Conservation (phyloP, 352 stramenopile species). For the Phytophthora pini region DNA sequence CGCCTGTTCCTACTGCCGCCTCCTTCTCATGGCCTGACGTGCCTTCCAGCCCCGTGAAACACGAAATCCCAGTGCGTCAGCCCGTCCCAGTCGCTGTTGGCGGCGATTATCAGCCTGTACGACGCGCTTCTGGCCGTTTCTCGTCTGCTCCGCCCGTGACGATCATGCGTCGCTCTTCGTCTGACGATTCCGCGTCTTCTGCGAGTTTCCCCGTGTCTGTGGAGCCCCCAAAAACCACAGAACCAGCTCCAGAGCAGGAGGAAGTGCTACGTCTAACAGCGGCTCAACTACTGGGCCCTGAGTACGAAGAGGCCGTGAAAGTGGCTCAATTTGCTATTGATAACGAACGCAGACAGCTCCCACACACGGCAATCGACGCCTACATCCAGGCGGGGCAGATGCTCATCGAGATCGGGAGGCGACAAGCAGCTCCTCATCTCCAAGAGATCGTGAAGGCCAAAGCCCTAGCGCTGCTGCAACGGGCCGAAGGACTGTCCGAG, state of each 20-base stretch:
- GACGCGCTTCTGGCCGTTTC: slow-evolving; percentile 18
- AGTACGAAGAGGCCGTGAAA: slow-evolving; percentile 67
- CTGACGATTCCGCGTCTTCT: slow-evolving; percentile 5
- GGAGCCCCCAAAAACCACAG: not conserved
- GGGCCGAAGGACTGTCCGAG: slow-evolving; percentile 71
- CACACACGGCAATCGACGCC: slow-evolving; percentile 71
- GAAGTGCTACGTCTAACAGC: slow-evolving; percentile 39
- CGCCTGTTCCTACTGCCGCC: slow-evolving; percentile 4
- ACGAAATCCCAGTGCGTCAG: slow-evolving; percentile 3
- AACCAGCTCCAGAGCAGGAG: slow-evolving; percentile 11
- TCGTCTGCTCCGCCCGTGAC: slow-evolving; percentile 18
- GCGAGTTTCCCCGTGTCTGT: slow-evolving; percentile 8
- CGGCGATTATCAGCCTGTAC: slow-evolving; percentile 4
- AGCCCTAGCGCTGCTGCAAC: slow-evolving; percentile 76
- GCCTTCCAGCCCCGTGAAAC: slow-evolving; percentile 19
- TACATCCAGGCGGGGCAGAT: slow-evolving; percentile 76
- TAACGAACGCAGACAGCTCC: slow-evolving; percentile 64
- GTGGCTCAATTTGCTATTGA: slow-evolving; percentile 76
- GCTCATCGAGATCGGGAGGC: slow-evolving; percentile 70
- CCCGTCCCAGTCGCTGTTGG: slow-evolving; percentile 13
- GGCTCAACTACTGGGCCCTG: slow-evolving; percentile 51
- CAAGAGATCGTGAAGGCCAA: slow-evolving; percentile 85
- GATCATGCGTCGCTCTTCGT: slow-evolving; percentile 22
- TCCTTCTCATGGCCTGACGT: slow-evolving; percentile 37
- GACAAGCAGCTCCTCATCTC: slow-evolving; percentile 62